Base-by-base conservation (phyloP, 257 asterid species). In the Solanum paucissectum region DNA sequence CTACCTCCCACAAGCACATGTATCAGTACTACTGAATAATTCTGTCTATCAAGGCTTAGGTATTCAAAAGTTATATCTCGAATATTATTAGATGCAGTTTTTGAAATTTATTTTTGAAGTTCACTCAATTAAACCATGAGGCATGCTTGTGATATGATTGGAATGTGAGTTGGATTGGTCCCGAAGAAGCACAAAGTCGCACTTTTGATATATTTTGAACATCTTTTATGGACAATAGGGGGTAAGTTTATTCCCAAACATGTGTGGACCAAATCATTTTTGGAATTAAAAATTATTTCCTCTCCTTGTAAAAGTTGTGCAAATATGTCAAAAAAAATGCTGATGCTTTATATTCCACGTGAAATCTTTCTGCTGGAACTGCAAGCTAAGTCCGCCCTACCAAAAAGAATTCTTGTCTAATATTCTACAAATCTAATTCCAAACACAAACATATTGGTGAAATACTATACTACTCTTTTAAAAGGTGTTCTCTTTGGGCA, bases 71-170 rank as follows among this genome's bases (percentile, higher is more conserved):
- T 38, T 12, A 12, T 18, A 75, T 40, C 7, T 38, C 12, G 2
- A 42, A 21, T 37, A 7, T 40, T 27, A 42, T 44, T n/a, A 25
- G 1, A 25, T 81, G 85, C 85, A 9, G 6, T 9, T 27, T 25
- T 13, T 9, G 62, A 25, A 77, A 40, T 40, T 13, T 34, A 6
- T 34, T 42, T 37, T 81, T 27, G 46, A 81, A 49, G 27, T 16
- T 10, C 69, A 46, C 69, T 81, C 68, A 16, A 29, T 29, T 81
- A 46, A 49, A 82, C 29, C 86, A 29, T 5, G 69, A 46, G 29
- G 86, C 86, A 79, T 44, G 86, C 86, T 82, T 49, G 69, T 82
- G 68, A 82, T 82, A 82, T 81, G 85, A 79, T 81, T 49, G 68
- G 18, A 46, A 79, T 79, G 37, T 79, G 66, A 79, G 38, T 44